Base-by-base conservation (phyloP, 2,329 filamentous ascomycete genomes). In the Pseudopyricularia cyperi region DNA sequence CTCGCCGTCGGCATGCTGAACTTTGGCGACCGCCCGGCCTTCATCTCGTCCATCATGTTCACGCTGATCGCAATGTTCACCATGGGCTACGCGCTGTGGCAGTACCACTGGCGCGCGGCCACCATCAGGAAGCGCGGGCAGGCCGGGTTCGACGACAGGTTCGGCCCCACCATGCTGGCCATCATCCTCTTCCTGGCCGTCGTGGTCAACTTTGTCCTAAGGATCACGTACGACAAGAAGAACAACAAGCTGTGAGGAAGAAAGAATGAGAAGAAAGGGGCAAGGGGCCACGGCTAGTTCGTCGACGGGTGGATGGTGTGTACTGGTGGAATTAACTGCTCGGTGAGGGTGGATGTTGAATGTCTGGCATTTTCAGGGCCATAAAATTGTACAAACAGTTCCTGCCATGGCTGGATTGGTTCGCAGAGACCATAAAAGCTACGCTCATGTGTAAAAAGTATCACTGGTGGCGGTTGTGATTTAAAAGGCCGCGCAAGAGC, bases 1-100 rank as follows among this genome's bases (percentile, higher is more conserved):
- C 83, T 98, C 50, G 91, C 93, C 59, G 88, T 98, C 61, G 93
- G 93, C 60, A 89, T 98, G 66, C 83, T 98, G 63, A 98, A 98
- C 76, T 98, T 98, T 62, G 93, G 93, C 65, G 93, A 98, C 70
- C 83, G 83, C 57, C 82, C 95, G 52, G 91, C 91, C 61, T 93
- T 93, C 66, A 95, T 97, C 69, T 91, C 85, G 55, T 89, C 93
- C 52, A 90, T 88, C 51, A 76, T 96, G 51, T 98, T 98, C 73
- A 97, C 93, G 1, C 74, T 89, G 59, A 91, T 98, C 52, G 89
- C 91, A 12, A 91, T 98, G 82, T 80, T 86, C 51, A 88, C 90
- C 46, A 96, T 98, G 89, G 72, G 95, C 42, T 98, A 98, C 67
- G 93, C 93, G 6, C 74, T 98, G 11, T 78, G 89, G 55, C 97